Base-by-base conservation (phyloP, 306 rosid genomes). In the Potentilla sterilis region DNA sequence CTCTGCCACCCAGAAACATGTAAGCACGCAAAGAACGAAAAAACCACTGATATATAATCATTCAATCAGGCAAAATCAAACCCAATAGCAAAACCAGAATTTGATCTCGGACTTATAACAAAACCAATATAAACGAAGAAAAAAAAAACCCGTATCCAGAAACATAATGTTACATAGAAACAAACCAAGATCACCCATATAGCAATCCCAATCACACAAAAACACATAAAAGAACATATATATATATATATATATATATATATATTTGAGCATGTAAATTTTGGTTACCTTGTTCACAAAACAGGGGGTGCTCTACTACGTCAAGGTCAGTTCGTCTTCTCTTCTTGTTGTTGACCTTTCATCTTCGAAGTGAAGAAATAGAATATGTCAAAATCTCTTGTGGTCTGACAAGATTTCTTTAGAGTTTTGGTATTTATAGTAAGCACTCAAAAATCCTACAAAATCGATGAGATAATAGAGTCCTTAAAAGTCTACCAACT, bases 271-370 rank as follows among this genome's bases (percentile, higher is more conserved):
- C 37, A 32, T 40, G 49, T 18, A 6, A 37, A 7, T 65, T 57
- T 41, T 35, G 34, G 13, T 73, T 70, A 75, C 86, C 86, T 78
- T 70, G 22, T 74, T 32, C n/a, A n/a, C 43, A 51, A 75, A 46
- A 38, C 59, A 37, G 75, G 44, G 4, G 44, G 32, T 43, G 63
- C 63, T 74, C 57, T 16, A 24, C 55, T 65, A 35, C 44, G 43
- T 41, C n/a, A n/a, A n/a, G n/a, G n/a, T n/a, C n/a, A n/a, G n/a
- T n/a, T n/a, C n/a, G n/a, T n/a, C n/a, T n/a, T n/a, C n/a, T n/a
- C n/a, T n/a, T n/a, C n/a, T n/a, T n/a, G n/a, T n/a, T n/a, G n/a
- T n/a, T n/a, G n/a, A n/a, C n/a, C n/a, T n/a, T n/a, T n/a, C n/a
- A n/a, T n/a, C n/a, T n/a, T n/a, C n/a, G n/a, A n/a, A n/a, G n/a